phyloP scores from a whole-genome alignment of 73 alveolate genomes.

The Symbiodinium pilosum region DNA sequence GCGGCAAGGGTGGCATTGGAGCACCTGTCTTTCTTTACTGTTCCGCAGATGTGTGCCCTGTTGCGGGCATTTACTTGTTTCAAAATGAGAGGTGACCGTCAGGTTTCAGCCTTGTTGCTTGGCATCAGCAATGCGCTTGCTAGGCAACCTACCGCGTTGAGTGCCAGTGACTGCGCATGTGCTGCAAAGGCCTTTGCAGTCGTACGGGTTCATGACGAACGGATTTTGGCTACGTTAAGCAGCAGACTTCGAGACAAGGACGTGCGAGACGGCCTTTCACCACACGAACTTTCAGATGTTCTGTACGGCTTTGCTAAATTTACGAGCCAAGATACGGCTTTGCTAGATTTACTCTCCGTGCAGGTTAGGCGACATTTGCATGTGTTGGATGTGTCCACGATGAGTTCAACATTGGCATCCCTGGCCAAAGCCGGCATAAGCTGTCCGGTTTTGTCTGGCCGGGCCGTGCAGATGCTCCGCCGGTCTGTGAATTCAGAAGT shows the following conservation, averaged over 20 bases:
- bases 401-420: conserved; percentile 84
- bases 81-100: conserved; percentile 68
- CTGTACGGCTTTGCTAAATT: conserved; percentile 97
- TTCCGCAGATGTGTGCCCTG: conserved; percentile 47
- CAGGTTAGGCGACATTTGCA: conserved; percentile 77
- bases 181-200: conserved; percentile 42
- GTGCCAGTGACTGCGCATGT: conserved; percentile 34
- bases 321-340: conserved; percentile 95
- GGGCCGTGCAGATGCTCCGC: conserved; percentile 85
- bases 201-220: conserved; percentile 65
- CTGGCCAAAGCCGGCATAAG: conserved; percentile 68
- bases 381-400: conserved; percentile 20
- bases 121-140: conserved; percentile 65
- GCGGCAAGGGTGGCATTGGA: conserved; percentile 77
- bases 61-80: conserved; percentile 37
- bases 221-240: conserved; percentile 6
- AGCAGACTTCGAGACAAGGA: conserved; percentile 74
- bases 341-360: conserved; percentile 64
- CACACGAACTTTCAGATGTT: conserved; percentile 82
- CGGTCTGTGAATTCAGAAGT: not conserved
- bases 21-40: conserved; percentile 49
- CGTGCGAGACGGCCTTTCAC: conserved; percentile 9
- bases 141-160: conserved; percentile 8
- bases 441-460: conserved; percentile 82
- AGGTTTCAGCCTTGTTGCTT: conserved; percentile 58